A percentile compares a stretch with the other conserved stretches of the same genome.
Evolutionary conservation across 208 protist genomes (phyloP).

Genomic region (Herpetomonas samuelpessoai): DNA sequence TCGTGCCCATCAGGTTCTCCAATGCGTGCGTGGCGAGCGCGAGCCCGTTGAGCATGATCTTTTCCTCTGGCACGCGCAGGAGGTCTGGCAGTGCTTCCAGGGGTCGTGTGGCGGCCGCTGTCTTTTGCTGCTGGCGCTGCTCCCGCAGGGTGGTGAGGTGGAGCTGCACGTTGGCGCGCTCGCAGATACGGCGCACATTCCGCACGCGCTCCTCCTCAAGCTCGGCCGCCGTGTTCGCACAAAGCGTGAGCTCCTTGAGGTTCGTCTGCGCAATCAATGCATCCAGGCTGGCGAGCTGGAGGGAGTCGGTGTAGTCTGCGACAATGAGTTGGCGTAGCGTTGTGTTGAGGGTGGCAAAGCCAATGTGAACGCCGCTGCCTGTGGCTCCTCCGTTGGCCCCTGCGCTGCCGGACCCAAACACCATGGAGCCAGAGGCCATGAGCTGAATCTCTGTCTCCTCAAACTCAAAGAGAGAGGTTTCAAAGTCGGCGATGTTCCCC

Average conservation of each 20-base stretch:
- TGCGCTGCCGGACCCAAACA: conserved; percentile 22
- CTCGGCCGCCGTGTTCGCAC: conserved; percentile 5
- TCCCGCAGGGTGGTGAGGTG: conserved; percentile 27
- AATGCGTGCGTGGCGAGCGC: conserved; percentile 54
- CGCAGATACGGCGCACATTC: conserved; percentile 73
- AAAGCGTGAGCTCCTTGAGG: conserved; percentile 77
- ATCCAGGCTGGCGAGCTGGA: conserved; percentile 73
- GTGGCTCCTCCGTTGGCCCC: conserved; percentile 14
- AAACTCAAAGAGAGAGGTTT: conserved; percentile 84
- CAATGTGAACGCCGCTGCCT: conserved; percentile 40
- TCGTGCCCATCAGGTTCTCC: conserved; percentile 45
- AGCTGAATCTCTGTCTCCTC: conserved; percentile 88
- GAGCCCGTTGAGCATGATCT: conserved; percentile 34
- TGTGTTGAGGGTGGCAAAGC: conserved; percentile 80
- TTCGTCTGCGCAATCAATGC: conserved; percentile 78
- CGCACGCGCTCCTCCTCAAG: conserved; percentile 46
- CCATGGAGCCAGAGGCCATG: conserved; percentile 61
- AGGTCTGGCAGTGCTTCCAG: conserved; percentile 56
- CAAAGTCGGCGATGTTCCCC: conserved; percentile 88
- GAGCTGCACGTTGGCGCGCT: conserved; percentile 64
- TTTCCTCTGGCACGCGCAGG: conserved; percentile 84
- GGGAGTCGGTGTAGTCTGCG: conserved; percentile 77
- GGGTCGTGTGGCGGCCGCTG: conserved; percentile 7
- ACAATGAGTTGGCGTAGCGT: conserved; percentile 77
- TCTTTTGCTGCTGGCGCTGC: conserved; percentile 26